A percentile compares a stretch with the other conserved stretches of the same genome.
Conservation (phyloP, 495 filamentous ascomycete genomes). For the Aspergillus sclerotiicarbonarius region DNA sequence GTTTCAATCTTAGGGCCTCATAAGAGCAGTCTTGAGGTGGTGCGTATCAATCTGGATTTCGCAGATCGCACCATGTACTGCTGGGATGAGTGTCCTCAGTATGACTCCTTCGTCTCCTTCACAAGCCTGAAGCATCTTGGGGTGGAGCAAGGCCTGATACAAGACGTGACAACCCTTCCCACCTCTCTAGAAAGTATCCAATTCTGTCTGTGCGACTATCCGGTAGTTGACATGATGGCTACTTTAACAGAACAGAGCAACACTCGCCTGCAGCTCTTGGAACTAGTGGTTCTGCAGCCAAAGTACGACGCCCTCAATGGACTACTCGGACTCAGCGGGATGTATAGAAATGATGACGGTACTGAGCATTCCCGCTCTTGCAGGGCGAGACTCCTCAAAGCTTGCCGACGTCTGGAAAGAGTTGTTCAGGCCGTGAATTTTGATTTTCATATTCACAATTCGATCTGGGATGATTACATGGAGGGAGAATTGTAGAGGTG, state of each 20-base stretch:
- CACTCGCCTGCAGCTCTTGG: not conserved
- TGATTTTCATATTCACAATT: not conserved
- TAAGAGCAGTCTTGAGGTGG: not conserved
- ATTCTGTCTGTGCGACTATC: not conserved
- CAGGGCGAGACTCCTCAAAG: not conserved
- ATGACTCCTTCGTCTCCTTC: not conserved
- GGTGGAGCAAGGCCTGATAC: conserved; percentile 1
- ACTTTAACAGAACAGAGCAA: not conserved
- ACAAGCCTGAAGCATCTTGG: not conserved
- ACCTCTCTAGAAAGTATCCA: not conserved
- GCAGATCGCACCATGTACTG: not conserved
- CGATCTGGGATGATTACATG: not conserved
- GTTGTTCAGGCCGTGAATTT: not conserved
- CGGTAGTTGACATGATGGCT: not conserved
- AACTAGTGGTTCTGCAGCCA: not conserved
- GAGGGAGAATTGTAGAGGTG: no score
- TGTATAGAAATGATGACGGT: no score
- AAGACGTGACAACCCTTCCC: not conserved
- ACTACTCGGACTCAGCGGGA: no score
- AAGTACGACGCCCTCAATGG: no score
- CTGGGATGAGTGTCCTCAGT: not conserved
- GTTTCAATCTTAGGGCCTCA: not conserved
- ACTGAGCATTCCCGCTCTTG: no score
- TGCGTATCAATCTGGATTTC: not conserved
- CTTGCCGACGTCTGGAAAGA: not conserved